Percentiles rank a stretch among this genome's conserved stretches.
These are phyloP conservation scores for Penicillium malachiteum DNA, from an alignment of 495 filamentous ascomycete species.

Conservation along the genomic window DNA sequence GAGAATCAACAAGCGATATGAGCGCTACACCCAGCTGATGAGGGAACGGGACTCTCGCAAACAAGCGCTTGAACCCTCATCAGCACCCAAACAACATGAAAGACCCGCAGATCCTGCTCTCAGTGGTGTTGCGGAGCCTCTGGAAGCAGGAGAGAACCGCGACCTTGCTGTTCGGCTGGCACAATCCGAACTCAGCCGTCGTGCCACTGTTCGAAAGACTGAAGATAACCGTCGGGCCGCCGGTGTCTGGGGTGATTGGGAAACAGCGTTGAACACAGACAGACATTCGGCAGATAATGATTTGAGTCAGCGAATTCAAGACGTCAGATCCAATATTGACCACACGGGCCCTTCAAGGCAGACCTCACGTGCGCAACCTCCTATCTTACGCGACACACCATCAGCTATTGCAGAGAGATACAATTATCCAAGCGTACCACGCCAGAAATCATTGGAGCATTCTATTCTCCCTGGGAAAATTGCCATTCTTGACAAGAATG, in stretches of 20 bases:
- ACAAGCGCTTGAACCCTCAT: constrained; percentile 17
- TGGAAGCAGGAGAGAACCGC: constrained; percentile 69
- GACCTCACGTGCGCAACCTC: constrained; percentile 7
- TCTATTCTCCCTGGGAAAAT: constrained; percentile 18
- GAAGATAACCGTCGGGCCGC: constrained; percentile 57
- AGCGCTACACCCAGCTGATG: constrained; percentile 57
- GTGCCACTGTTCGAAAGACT: constrained; percentile 57
- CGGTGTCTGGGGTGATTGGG: constrained; percentile 65
- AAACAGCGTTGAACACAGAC: constrained; percentile 36
- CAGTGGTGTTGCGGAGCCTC: constrained; percentile 42
- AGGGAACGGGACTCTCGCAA: constrained; percentile 44
- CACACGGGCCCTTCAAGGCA: constrained; percentile 13
- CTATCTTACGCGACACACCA: constrained; percentile 14
- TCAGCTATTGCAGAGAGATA: constrained; percentile 30
- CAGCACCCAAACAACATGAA: constrained; percentile 14
- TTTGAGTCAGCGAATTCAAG: constrained; percentile 48
- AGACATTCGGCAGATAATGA: constrained; percentile 30
- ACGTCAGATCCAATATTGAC: constrained; percentile 40
- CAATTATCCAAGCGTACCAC: constrained; percentile 56
- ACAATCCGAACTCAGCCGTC: constrained; percentile 67
- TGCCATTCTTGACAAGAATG: constrained; percentile 24
- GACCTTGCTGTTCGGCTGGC: constrained; percentile 79
- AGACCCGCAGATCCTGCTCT: constrained; percentile 38
- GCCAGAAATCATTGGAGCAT: constrained; percentile 34
- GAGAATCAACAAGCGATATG: constrained; percentile 62